Percentiles rank a stretch among this genome's conserved stretches.
These are phyloP conservation scores for Populus hybrid DNA, from an alignment of 441 rosid species.

Conservation along the genomic window DNA sequence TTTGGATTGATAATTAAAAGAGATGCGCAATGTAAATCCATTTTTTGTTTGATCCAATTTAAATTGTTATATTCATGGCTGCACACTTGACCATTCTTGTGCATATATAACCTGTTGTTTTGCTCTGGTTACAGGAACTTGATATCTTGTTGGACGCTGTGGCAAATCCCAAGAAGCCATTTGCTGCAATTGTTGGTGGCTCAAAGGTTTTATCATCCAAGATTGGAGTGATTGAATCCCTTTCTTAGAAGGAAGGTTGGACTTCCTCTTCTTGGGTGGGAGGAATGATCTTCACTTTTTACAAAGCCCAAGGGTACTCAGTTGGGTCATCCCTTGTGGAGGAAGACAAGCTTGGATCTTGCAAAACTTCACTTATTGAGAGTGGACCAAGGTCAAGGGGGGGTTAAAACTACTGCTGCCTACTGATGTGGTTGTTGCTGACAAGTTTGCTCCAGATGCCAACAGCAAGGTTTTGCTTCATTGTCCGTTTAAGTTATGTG, in stretches of 20 bases:
- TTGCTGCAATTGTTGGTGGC: constrained; percentile 96
- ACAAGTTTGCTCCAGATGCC: constrained; percentile 86
- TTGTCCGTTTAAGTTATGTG: not conserved
- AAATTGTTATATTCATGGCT: not conserved
- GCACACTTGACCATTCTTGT: not conserved
- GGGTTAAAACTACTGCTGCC: constrained; percentile 79
- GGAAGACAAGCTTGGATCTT: constrained; percentile 84
- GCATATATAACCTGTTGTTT: not conserved
- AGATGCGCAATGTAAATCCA: not conserved
- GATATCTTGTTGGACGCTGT: constrained; percentile 98
- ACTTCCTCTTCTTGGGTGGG: constrained; percentile 82
- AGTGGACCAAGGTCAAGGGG: constrained; percentile 83
- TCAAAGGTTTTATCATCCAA: constrained; percentile 85
- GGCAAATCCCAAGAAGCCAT: constrained; percentile 87
- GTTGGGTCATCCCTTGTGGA: constrained; percentile 92
- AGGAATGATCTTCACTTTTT: constrained; percentile 90
- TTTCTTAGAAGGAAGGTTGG: constrained; percentile 59
- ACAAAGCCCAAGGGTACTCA: constrained; percentile 77
- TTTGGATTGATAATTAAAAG: not conserved
- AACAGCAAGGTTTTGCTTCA: constrained; percentile 66
- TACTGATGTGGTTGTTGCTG: constrained; percentile 79
- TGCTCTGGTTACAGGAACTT: constrained; percentile 57
- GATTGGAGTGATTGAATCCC: constrained; percentile 94
- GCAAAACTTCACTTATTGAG: constrained; percentile 69
- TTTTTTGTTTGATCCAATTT: not conserved